Evolutionary conservation across 306 rosid species (phyloP).

Genomic region (Vigna trinervia): DNA sequence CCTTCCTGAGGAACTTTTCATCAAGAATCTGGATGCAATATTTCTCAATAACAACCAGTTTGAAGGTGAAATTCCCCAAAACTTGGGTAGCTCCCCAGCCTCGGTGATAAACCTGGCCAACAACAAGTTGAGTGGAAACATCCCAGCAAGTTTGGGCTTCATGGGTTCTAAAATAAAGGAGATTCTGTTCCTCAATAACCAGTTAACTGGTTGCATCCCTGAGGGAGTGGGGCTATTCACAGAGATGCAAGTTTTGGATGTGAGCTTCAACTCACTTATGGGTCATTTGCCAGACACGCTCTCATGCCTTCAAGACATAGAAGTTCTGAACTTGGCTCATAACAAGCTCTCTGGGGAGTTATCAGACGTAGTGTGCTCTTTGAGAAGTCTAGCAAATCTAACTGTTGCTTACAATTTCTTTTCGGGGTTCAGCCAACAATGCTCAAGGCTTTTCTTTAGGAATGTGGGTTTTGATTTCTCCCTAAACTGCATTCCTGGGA

Average conservation of each 20-base stretch:
- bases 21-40: slow-evolving; percentile 77
- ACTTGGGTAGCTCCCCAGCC: slow-evolving; percentile 87
- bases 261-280: slow-evolving; percentile 79
- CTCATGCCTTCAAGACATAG: slow-evolving; percentile 79
- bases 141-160: slow-evolving; percentile 87
- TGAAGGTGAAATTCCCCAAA: slow-evolving; percentile 82
- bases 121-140: slow-evolving; percentile 72
- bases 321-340: slow-evolving; percentile 83
- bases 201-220: slow-evolving; percentile 87
- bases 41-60: slow-evolving; percentile 87
- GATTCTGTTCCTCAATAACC: slow-evolving; percentile 86
- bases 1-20: slow-evolving; percentile 76
- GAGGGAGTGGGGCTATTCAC: slow-evolving; percentile 89
- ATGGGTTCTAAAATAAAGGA: slow-evolving; percentile 74
- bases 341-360: slow-evolving; percentile 90
- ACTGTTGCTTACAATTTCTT: slow-evolving; percentile 92
- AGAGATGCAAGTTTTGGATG: slow-evolving; percentile 88
- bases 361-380: slow-evolving; percentile 78
- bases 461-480: slow-evolving; percentile 92
- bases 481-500: slow-evolving; percentile 85
- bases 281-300: slow-evolving; percentile 93
- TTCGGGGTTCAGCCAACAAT: slow-evolving; percentile 90
- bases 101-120: slow-evolving; percentile 91
- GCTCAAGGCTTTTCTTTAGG: slow-evolving; percentile 59
- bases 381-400: slow-evolving; percentile 72